phyloP scores from a whole-genome alignment of 139 green algal species.

The Chloropicon primus region DNA sequence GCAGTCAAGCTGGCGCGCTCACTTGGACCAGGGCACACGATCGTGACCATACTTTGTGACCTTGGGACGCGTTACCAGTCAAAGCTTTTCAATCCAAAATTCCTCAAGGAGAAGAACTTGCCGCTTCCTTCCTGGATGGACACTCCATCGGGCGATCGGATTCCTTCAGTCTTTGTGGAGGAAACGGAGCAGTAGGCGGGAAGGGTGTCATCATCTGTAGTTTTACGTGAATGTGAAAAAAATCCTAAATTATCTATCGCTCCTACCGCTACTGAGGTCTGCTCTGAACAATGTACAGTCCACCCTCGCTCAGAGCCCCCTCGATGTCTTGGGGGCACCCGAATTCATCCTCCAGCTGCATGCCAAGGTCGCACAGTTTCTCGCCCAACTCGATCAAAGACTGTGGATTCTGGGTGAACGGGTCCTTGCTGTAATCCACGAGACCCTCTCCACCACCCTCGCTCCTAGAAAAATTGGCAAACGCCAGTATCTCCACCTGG shows the following conservation, averaged over 20 bases:
- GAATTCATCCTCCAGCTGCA: constrained; percentile 48
- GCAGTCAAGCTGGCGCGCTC: not conserved
- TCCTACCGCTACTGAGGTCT: too few relatives aligned
- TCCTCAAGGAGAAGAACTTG: constrained; percentile 17
- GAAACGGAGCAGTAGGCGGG: too few relatives aligned
- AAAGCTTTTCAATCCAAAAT: constrained; percentile 19
- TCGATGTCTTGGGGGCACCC: constrained; percentile 78
- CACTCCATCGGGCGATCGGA: too few relatives aligned
- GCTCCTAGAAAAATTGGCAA: constrained; percentile 85
- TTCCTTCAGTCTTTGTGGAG: too few relatives aligned
- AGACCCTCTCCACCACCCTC: constrained; percentile 20
- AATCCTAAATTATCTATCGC: too few relatives aligned
- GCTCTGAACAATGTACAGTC: constrained; percentile 81
- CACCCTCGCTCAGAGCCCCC: constrained; percentile 48
- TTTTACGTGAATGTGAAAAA: not conserved
- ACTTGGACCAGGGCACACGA: not conserved
- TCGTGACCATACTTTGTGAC: constrained; percentile 25
- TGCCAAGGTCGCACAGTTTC: constrained; percentile 39
- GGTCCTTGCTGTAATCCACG: constrained; percentile 67
- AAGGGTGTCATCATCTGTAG: too few relatives aligned
- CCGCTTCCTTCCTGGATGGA: constrained; percentile 16
- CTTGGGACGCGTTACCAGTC: constrained; percentile 21
- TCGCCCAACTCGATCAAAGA: constrained; percentile 21
- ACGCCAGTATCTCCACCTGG: constrained; percentile 52
- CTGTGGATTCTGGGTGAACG: not conserved